phyloP scores from a whole-genome alignment of 2,329 filamentous ascomycete genomes.

The Pestalotiopsis sp. region DNA sequence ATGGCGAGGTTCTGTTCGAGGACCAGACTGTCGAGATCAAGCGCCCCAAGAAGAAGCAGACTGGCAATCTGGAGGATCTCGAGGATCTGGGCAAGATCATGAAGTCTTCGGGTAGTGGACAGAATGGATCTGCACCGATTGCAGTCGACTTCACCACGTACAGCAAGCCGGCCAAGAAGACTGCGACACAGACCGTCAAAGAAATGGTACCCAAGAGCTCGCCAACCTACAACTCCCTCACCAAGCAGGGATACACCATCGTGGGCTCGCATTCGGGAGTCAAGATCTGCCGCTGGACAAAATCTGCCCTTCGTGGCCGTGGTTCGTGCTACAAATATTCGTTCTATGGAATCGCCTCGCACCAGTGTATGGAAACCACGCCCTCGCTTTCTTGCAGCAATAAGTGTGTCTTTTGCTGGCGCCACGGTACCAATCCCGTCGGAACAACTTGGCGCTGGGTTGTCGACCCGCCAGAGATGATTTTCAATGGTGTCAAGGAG shows the following conservation, averaged over 20 bases:
- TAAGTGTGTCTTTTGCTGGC: slow-evolving; percentile 99
- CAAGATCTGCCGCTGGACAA: slow-evolving; percentile 98
- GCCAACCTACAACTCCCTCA: slow-evolving; percentile 85
- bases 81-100: slow-evolving; percentile 79
- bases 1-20: slow-evolving; percentile 55
- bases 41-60: slow-evolving; percentile 43
- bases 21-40: slow-evolving; percentile 45
- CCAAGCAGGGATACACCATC: slow-evolving; percentile 95
- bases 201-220: slow-evolving; percentile 95
- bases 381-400: slow-evolving; percentile 95
- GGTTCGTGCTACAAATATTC: slow-evolving; percentile 98
- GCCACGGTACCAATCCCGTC: slow-evolving; percentile 95
- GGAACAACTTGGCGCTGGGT: slow-evolving; percentile 97
- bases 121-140: slow-evolving; percentile 52
- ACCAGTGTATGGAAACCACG: slow-evolving; percentile 98
- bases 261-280: slow-evolving; percentile 95
- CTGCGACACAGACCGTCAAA: slow-evolving; percentile 59
- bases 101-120: slow-evolving; percentile 45
- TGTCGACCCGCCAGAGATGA: slow-evolving; percentile 86
- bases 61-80: slow-evolving; percentile 69
- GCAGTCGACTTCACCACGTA: slow-evolving; percentile 88
- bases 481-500: slow-evolving; percentile 87
- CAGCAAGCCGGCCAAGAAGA: slow-evolving; percentile 54
- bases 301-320: slow-evolving; percentile 89
- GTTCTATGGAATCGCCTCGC: slow-evolving; percentile 95